A percentile compares a stretch with the other conserved stretches of the same genome.
These are phyloP conservation scores for Paramecium pentaurelia DNA, from an alignment of 73 alveolate species.

Conservation along the genomic window DNA sequence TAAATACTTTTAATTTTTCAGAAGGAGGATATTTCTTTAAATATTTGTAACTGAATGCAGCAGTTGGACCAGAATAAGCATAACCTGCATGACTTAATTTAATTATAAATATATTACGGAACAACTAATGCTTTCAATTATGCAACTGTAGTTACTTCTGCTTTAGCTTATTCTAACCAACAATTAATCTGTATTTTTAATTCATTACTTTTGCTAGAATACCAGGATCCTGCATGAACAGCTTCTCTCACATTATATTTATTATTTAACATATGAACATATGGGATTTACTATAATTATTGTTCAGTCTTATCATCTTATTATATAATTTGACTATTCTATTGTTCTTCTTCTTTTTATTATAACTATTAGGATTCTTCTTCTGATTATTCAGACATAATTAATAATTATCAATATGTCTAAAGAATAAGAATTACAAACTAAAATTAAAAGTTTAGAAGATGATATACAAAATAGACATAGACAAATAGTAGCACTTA, in stretches of 20 bases:
- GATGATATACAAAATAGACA: not conserved
- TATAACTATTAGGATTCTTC: not conserved
- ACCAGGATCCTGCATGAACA: constrained; percentile 59
- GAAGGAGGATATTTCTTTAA: constrained; percentile 53
- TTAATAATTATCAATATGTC: not conserved
- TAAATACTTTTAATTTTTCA: constrained; percentile 26
- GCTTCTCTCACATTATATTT: constrained; percentile 54
- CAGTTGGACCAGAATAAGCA: constrained; percentile 62
- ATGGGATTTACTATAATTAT: not conserved
- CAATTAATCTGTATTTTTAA: constrained; percentile 42
- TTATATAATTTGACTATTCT: not conserved
- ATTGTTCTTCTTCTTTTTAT: not conserved
- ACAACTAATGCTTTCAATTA: constrained; percentile 42
- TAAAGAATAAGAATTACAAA: not conserved
- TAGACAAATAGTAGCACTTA: not conserved
- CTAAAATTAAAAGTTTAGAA: not conserved
- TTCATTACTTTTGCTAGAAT: constrained; percentile 45
- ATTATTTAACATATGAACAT: not conserved
- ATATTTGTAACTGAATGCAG: constrained; percentile 53
- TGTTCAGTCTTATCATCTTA: not conserved
- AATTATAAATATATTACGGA: not conserved
- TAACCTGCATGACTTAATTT: constrained; percentile 58
- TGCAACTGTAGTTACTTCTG: constrained; percentile 43
- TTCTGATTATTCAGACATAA: not conserved
- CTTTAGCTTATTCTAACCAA: constrained; percentile 59